These are phyloP conservation scores for Chaetothyriales sp. DNA, from an alignment of 2,329 filamentous ascomycete species.

Conservation along the genomic window DNA sequence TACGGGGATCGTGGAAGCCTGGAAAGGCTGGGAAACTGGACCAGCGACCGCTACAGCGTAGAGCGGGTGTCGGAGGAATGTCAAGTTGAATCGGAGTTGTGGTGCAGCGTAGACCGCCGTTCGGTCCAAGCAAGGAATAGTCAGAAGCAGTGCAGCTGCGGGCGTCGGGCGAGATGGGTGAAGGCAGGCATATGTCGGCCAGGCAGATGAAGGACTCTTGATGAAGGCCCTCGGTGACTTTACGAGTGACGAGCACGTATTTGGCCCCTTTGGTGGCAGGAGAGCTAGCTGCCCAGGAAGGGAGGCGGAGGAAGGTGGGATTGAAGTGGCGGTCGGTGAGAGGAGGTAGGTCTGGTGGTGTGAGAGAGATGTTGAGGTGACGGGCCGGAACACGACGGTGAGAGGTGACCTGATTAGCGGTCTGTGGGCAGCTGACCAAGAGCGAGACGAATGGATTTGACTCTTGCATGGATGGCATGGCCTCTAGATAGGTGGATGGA, in stretches of 20 bases:
- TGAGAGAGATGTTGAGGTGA: constrained; percentile 21
- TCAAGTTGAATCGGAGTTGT: constrained; percentile 20
- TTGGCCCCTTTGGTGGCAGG: constrained; percentile 19
- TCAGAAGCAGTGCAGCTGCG: constrained; percentile 22
- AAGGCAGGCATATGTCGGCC: constrained; percentile 24
- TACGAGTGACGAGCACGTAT: constrained; percentile 25
- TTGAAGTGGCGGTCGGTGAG: constrained; percentile 21
- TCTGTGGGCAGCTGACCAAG: constrained; percentile 13
- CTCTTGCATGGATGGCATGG: not conserved
- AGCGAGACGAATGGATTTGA: constrained; percentile 11
- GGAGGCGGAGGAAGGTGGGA: constrained; percentile 26
- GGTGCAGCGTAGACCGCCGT: constrained; percentile 23
- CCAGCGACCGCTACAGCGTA: constrained; percentile 22
- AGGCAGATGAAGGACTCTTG: constrained; percentile 27
- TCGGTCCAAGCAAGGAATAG: constrained; percentile 19
- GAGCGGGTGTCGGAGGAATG: constrained; percentile 26
- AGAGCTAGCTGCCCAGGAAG: constrained; percentile 20
- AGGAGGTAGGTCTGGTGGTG: not conserved
- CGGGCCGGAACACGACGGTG: constrained; percentile 22
- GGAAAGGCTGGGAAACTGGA: constrained; percentile 23
- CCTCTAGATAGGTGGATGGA: not conserved
- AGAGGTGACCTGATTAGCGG: constrained; percentile 21
- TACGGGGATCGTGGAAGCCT: constrained; percentile 29
- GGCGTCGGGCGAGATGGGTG: constrained; percentile 11
- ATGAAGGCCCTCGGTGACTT: constrained; percentile 22